Conservation (phyloP, 768 basidiomycete species). For the Hygrocybe coccinea region DNA sequence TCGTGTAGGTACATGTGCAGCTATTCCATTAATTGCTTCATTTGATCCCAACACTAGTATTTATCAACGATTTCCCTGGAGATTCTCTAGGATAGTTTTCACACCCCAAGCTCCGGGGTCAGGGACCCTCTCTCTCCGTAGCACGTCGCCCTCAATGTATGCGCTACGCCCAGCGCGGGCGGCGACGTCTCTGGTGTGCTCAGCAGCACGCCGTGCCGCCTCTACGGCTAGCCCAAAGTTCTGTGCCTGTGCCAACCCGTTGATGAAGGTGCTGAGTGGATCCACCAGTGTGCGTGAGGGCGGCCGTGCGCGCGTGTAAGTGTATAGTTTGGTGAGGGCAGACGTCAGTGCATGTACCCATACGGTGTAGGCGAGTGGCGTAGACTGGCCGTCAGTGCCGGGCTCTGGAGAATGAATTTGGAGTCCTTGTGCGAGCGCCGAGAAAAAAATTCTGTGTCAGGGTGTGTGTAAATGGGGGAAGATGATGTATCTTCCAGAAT, state of each 20-base stretch:
- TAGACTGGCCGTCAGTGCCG: conserved; percentile 1
- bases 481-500: too few relatives aligned
- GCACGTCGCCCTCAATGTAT: conserved; percentile 69
- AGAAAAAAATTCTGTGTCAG: conserved; percentile 78
- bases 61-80: too few relatives aligned
- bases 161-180: conserved; percentile 88
- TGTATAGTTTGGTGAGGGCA: conserved; percentile 62
- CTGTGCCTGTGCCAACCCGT: conserved; percentile 31
- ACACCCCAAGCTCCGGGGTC: conserved; percentile 95
- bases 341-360: conserved; percentile 59
- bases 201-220: conserved; percentile 62
- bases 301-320: conserved; percentile 83
- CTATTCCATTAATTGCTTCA: too few relatives aligned
- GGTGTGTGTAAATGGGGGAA: not conserved
- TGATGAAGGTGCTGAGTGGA: conserved; percentile 75
- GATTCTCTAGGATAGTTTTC: conserved; percentile 1
- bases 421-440: conserved; percentile 73
- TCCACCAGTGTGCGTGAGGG: conserved; percentile 93
- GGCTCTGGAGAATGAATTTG: conserved; percentile 29
- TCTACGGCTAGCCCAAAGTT: conserved; percentile 51
- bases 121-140: conserved; percentile 58
- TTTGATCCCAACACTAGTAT: too few relatives aligned
- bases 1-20: too few relatives aligned
- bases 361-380: conserved; percentile 41
- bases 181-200: conserved; percentile 65